Conservation (phyloP, 2,329 filamentous ascomycete species). For the Apiospora aurea region DNA sequence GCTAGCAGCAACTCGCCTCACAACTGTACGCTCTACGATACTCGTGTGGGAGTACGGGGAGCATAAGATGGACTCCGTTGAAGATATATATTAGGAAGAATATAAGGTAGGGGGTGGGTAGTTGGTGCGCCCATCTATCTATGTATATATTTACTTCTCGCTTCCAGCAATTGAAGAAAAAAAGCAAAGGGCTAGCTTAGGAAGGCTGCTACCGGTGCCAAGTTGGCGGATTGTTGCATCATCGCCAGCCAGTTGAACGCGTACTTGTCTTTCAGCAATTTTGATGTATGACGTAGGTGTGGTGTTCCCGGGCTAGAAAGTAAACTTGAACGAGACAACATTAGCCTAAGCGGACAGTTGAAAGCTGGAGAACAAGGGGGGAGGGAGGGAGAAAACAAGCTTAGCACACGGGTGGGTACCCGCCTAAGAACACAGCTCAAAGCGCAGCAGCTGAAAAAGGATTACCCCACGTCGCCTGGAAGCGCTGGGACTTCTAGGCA, state of each 20-base stretch:
- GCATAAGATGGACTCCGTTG: background rate
- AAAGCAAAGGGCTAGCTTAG: background rate
- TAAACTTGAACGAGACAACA: background rate
- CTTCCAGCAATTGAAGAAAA: background rate
- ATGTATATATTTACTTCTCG: background rate
- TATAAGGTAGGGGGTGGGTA: background rate
- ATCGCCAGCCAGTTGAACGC: slow-evolving; percentile 20
- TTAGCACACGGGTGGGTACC: background rate
- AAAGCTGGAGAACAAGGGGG: slow-evolving; percentile 18
- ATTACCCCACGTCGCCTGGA: background rate
- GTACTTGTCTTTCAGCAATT: slow-evolving; percentile 19
- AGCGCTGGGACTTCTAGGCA: background rate
- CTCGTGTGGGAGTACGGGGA: background rate
- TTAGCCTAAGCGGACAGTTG: background rate
- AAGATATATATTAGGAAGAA: background rate
- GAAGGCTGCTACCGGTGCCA: background rate
- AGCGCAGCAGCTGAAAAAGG: slow-evolving; percentile 2
- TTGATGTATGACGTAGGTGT: slow-evolving; percentile 33
- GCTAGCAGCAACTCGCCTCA: background rate
- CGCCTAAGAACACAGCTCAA: background rate
- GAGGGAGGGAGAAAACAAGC: slow-evolving; percentile 8
- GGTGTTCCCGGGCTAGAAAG: slow-evolving; percentile 1
- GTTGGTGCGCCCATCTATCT: background rate
- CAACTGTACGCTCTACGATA: background rate
- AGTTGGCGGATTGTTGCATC: slow-evolving; percentile 20